Evolutionary conservation across 2,329 filamentous ascomycete species (phyloP).

Genomic region (Curvularia verruculosa): DNA sequence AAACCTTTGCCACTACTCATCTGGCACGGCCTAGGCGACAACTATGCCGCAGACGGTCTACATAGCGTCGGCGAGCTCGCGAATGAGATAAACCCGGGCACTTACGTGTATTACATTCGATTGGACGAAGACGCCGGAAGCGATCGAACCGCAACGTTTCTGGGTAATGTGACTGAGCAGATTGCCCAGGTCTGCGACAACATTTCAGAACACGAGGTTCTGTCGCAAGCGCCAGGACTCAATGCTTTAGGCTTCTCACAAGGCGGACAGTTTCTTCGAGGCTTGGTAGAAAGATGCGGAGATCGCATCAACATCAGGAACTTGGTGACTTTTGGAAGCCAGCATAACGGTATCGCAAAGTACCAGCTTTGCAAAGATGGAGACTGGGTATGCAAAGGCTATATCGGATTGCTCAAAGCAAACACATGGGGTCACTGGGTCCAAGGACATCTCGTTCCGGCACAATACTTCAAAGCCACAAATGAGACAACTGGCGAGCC

Average conservation of each 20-base stretch:
- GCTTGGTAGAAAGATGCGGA: slow-evolving; percentile 87
- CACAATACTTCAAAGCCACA: slow-evolving; percentile 88
- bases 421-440: slow-evolving; percentile 83
- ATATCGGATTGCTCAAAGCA: slow-evolving; percentile 75
- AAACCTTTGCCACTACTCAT: slow-evolving; percentile 79
- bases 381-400: slow-evolving; percentile 82
- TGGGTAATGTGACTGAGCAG: slow-evolving; percentile 86
- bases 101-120: slow-evolving; percentile 79
- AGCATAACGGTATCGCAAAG: slow-evolving; percentile 88
- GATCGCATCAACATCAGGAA: slow-evolving; percentile 69
- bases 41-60: slow-evolving; percentile 77
- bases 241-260: slow-evolving; percentile 96
- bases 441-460: slow-evolving; percentile 82
- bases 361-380: slow-evolving; percentile 74
- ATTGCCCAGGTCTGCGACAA: slow-evolving; percentile 77
- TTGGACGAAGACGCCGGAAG: slow-evolving; percentile 68
- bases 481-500: slow-evolving; percentile 61
- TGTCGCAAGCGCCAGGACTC: slow-evolving; percentile 79
- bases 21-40: slow-evolving; percentile 88
- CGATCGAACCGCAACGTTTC: slow-evolving; percentile 85
- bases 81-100: slow-evolving; percentile 76
- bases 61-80: slow-evolving; percentile 73
- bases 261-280: slow-evolving; percentile 94
- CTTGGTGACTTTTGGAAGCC: slow-evolving; percentile 86
- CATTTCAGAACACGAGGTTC: slow-evolving; percentile 75